phyloP scores from a whole-genome alignment of 2,329 filamentous ascomycete species.

The Fusarium solani-melongenae region DNA sequence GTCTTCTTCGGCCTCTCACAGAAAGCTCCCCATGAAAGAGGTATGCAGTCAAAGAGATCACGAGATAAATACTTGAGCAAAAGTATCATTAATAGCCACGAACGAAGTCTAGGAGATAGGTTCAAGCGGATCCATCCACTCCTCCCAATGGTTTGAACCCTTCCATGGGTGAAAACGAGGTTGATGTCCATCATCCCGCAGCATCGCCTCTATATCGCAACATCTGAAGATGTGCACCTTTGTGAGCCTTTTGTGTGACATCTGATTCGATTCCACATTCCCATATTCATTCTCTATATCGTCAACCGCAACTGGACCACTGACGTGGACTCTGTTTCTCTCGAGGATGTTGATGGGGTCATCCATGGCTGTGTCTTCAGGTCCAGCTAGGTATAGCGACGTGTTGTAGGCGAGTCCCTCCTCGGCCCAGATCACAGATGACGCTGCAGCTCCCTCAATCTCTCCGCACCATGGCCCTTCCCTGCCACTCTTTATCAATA shows the following conservation, averaged over 20 bases:
- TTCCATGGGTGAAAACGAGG: not conserved
- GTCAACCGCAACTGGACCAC: not conserved
- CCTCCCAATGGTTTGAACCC: not conserved
- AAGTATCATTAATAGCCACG: too few species aligned
- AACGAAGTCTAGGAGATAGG: not conserved
- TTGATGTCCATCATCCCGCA: not conserved
- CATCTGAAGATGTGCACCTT: not conserved
- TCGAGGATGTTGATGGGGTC: not conserved
- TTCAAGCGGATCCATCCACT: slow-evolving; percentile 3
- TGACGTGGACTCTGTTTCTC: not conserved
- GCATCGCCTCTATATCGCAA: not conserved
- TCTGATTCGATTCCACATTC: not conserved
- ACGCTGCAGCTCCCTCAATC: slow-evolving; percentile 4
- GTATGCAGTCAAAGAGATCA: too few species aligned
- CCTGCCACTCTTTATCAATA: slow-evolving; percentile 13
- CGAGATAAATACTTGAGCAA: too few species aligned
- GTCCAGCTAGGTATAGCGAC: not conserved
- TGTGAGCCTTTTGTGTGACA: not conserved
- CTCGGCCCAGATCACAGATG: slow-evolving; percentile 13
- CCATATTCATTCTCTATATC: not conserved
- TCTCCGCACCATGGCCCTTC: slow-evolving; percentile 34
- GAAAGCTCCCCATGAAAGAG: too few species aligned
- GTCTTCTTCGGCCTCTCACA: too few species aligned
- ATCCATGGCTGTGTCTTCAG: not conserved
- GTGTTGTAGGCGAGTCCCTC: not conserved